Base-by-base conservation (phyloP, 768 basidiomycete genomes). In the Mycena sanguinolenta region DNA sequence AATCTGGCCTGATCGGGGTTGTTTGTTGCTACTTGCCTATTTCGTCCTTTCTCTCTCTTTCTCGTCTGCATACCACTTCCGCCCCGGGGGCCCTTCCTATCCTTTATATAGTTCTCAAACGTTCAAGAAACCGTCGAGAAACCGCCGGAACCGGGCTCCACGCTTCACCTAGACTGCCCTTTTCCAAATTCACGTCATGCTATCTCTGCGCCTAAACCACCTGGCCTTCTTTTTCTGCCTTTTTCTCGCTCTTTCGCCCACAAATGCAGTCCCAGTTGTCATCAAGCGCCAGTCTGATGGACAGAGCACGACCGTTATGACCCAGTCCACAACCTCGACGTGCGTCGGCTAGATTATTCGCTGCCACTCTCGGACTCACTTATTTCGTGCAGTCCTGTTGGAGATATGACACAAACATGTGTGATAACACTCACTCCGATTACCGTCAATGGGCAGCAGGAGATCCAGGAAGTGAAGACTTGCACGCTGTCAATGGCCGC, bases 371-470 rank as follows among this genome's bases (percentile, higher is more conserved):
- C 13, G 69, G 58, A 73, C 63, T 73, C 59, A 75, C 34, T 59
- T 63, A 14, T 14, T 39, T 49, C 28, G n/a, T 30, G n/a, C 69
- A 90, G 90, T 61, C 65, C 83, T 53, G 80, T 84, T 65, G 90
- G 91, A 21, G 77, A 79, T 32, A 80, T 89, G 78, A 87, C 82
- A 49, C 83, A 89, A 80, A 89, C 85, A n/a, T 92, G 91, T 76
- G 82, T 85, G 13, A 80, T 89, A 57, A 86, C 87, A 13, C 82
- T 91, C 55, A 90, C 86, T 5, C 90, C 88, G 8, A 82, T 87
- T 52, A 86, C 82, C 59, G 87, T 78, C 4, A 80, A 85, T 72
- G 90, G 90, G 21, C 74, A 84, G n/a, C 80, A 81, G 50, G 84
- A 84, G 17, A 82, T 91, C 25, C 80, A 84, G 74, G 86, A 91